A percentile compares a stretch with the other conserved stretches of the same genome.
phyloP scores from a whole-genome alignment of 73 alveolate species.

The Symbiodinium pilosum region DNA sequence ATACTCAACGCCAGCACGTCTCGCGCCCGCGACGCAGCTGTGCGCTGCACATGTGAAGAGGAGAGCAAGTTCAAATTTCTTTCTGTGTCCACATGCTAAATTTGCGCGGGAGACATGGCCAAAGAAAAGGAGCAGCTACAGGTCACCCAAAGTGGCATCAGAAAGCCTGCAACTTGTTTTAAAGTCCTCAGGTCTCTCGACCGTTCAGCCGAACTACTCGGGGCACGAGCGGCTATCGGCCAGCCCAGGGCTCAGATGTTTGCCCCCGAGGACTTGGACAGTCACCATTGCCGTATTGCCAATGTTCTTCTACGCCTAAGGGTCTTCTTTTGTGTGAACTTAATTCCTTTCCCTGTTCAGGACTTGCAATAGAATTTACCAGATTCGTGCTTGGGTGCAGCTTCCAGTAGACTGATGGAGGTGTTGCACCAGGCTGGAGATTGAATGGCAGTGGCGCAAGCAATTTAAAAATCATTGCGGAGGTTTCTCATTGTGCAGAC shows the following conservation, averaged over 20 bases:
- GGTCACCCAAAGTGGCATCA: too few relatives aligned
- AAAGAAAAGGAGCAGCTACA: too few relatives aligned
- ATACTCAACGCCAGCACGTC: not conserved
- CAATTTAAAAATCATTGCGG: not conserved
- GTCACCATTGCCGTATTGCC: not conserved
- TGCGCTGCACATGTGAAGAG: too few relatives aligned
- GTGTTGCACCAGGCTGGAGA: not conserved
- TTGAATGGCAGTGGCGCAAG: not conserved
- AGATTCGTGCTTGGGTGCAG: not conserved
- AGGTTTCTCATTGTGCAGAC: not conserved
- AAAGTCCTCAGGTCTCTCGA: not conserved
- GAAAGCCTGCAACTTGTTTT: too few relatives aligned
- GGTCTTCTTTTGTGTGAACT: not conserved
- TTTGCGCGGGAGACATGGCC: too few relatives aligned
- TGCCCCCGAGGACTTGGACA: not conserved
- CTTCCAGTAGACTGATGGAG: not conserved
- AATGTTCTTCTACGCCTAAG: not conserved
- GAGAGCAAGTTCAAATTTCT: too few relatives aligned
- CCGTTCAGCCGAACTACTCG: slow-evolving; percentile 3
- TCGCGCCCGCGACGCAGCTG: too few relatives aligned
- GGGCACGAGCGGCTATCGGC: not conserved
- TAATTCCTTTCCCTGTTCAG: not conserved
- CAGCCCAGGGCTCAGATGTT: not conserved
- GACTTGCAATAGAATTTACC: not conserved
- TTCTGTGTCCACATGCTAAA: too few relatives aligned